Conservation (phyloP, 352 stramenopile genomes). For the Phytophthora vignae region DNA sequence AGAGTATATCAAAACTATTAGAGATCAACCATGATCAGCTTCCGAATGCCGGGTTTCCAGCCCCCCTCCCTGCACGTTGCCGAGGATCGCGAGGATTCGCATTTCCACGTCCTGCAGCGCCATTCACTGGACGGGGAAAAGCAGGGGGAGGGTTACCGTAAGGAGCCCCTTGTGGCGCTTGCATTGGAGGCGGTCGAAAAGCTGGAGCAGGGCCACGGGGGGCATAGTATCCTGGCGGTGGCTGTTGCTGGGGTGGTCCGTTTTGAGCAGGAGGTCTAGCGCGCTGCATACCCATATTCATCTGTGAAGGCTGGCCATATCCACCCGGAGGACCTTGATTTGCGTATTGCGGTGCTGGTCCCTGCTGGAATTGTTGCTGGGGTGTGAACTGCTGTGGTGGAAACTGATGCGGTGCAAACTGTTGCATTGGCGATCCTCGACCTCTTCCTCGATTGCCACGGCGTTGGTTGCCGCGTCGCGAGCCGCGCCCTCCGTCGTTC, state of each 20-base stretch:
- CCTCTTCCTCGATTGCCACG: slow-evolving; percentile 43
- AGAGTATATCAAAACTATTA: slow-evolving; percentile 24
- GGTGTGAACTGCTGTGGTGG: slow-evolving; percentile 15
- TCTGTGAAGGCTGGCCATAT: slow-evolving; percentile 29
- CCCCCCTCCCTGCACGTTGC: slow-evolving; percentile 39
- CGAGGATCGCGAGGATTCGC: slow-evolving; percentile 47
- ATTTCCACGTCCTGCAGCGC: slow-evolving; percentile 29
- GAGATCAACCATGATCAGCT: slow-evolving; percentile 18
- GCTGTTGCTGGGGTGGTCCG: slow-evolving; percentile 5
- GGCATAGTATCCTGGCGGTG: slow-evolving; percentile 26
- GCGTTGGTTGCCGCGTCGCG: slow-evolving; percentile 32
- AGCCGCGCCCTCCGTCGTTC: slow-evolving; percentile 38
- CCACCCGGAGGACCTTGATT: slow-evolving; percentile 29
- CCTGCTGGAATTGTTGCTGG: slow-evolving; percentile 24
- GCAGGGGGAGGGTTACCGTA: slow-evolving; percentile 22
- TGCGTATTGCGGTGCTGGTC: slow-evolving; percentile 25
- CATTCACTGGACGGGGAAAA: slow-evolving; percentile 25
- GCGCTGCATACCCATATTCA: slow-evolving; percentile 31
- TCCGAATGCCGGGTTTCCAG: slow-evolving; percentile 17
- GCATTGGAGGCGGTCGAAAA: slow-evolving; percentile 27
- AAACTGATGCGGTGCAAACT: slow-evolving; percentile 23
- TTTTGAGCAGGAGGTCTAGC: slow-evolving; percentile 12
- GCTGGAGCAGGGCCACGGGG: slow-evolving; percentile 17
- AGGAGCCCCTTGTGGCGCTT: slow-evolving; percentile 7
- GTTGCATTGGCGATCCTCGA: slow-evolving; percentile 29